Percentiles rank a stretch among this genome's conserved stretches.
These are phyloP conservation scores for Chalaropsis thielavioides DNA, from an alignment of 2,329 filamentous ascomycete genomes.

Conservation along the genomic window DNA sequence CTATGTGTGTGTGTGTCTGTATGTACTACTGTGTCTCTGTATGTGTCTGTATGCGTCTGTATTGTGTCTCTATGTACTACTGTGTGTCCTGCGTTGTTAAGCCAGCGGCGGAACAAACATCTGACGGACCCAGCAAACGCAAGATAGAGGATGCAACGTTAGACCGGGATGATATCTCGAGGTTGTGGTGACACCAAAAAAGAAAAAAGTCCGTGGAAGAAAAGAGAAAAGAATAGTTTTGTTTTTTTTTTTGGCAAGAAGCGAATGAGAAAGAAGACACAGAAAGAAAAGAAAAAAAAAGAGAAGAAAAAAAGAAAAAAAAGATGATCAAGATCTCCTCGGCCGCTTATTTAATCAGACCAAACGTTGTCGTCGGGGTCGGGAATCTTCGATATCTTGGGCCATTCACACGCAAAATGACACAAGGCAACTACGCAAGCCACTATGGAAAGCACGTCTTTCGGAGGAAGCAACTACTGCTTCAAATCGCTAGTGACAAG, in stretches of 20 bases:
- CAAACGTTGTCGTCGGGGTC: too few species aligned
- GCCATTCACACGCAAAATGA: constrained; percentile 8
- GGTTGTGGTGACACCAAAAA: neutral
- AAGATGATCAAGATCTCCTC: neutral
- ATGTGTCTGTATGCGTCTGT: neutral
- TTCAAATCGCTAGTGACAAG: neutral
- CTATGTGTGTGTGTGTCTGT: neutral
- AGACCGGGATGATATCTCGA: neutral
- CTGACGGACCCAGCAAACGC: neutral
- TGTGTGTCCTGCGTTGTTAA: too few species aligned
- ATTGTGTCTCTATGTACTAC: neutral
- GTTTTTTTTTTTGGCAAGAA: neutral
- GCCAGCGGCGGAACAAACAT: neutral
- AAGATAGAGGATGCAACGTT: constrained; percentile 1
- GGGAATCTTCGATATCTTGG: neutral
- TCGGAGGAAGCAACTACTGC: constrained; percentile 2
- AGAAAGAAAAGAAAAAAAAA: neutral
- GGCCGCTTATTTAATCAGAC: neutral
- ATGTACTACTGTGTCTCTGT: neutral
- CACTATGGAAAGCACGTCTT: constrained; percentile 15
- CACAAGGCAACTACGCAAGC: constrained; percentile 12
- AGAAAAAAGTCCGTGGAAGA: neutral
- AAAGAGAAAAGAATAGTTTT: neutral
- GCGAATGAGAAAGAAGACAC: neutral
- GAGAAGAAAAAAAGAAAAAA: neutral